These are phyloP conservation scores for Mycena vitilis DNA, from an alignment of 768 basidiomycete genomes.

Conservation along the genomic window DNA sequence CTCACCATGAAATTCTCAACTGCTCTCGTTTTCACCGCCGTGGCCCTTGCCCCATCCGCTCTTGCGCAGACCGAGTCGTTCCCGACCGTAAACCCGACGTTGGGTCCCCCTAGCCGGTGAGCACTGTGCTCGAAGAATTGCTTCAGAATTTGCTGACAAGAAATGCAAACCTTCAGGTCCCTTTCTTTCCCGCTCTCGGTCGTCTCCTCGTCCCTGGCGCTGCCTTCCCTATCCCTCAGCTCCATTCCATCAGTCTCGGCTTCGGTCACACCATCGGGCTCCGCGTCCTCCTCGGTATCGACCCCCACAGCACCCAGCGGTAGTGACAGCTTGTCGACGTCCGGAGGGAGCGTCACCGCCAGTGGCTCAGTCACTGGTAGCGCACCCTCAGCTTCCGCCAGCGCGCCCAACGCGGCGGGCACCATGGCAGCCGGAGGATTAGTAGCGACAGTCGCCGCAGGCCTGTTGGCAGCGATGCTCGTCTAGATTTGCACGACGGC, in stretches of 20 bases:
- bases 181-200: conserved; percentile 19
- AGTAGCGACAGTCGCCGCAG: conserved; percentile 21
- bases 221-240: not conserved
- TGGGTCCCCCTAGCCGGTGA: conserved; percentile 10
- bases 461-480: conserved; percentile 24
- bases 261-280: not conserved
- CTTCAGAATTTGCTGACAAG: not conserved
- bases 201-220: not conserved
- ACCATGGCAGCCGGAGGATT: conserved; percentile 1
- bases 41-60: not conserved
- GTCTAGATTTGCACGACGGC: not conserved
- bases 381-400: conserved; percentile 3
- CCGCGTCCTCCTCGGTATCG: not conserved
- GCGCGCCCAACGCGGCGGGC: not conserved
- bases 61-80: conserved; percentile 2
- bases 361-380: not conserved
- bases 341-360: not conserved
- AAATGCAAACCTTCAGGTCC: not conserved
- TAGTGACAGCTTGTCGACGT: not conserved
- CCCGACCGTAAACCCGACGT: conserved; percentile 10
- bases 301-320: conserved; percentile 12
- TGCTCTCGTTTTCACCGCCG: conserved; percentile 5
- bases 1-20: conserved; percentile 16
- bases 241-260: not conserved
- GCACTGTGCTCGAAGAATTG: not conserved